These are phyloP conservation scores for Rhizoclosmatium sp. DNA, from an alignment of 192 early-diverging fungal genomes.

Conservation along the genomic window DNA sequence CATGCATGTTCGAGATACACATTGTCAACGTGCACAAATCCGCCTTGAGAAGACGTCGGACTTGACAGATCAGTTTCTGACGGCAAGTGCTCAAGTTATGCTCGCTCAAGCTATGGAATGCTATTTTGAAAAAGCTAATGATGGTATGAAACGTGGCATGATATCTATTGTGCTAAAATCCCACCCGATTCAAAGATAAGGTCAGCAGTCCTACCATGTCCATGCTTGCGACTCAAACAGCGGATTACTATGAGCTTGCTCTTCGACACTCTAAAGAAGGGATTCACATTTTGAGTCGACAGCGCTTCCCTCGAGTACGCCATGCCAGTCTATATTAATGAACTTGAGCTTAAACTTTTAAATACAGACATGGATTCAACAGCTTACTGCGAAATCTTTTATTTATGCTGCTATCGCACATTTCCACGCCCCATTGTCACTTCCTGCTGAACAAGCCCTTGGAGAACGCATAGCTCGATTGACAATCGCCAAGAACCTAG, in stretches of 20 bases:
- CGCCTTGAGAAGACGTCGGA: slow-evolving; percentile 62
- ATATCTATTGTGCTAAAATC: slow-evolving; percentile 5
- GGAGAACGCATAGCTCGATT: slow-evolving; percentile 58
- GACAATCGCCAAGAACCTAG: slow-evolving; percentile 45
- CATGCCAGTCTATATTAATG: not conserved
- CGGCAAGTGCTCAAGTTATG: slow-evolving; percentile 78
- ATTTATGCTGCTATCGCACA: slow-evolving; percentile 62
- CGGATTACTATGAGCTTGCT: slow-evolving; percentile 64
- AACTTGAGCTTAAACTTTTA: not conserved
- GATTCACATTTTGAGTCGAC: slow-evolving; percentile 25
- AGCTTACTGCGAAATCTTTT: slow-evolving; percentile 51
- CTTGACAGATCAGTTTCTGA: slow-evolving; percentile 74
- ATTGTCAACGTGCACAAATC: slow-evolving; percentile 56
- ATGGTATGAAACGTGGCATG: slow-evolving; percentile 37
- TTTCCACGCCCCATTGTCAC: slow-evolving; percentile 54
- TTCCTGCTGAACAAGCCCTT: slow-evolving; percentile 44
- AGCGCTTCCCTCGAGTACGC: slow-evolving; percentile 44
- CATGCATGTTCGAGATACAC: slow-evolving; percentile 51
- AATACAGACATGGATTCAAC: slow-evolving; percentile 33
- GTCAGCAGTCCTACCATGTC: slow-evolving; percentile 52
- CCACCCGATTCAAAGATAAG: slow-evolving; percentile 40
- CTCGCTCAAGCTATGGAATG: slow-evolving; percentile 95
- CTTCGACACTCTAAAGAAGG: slow-evolving; percentile 26
- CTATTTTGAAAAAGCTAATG: slow-evolving; percentile 86
- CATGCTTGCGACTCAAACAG: slow-evolving; percentile 53